Conservation (phyloP, 1,284 basidiomycete genomes). For the Fomes fomentarius region DNA sequence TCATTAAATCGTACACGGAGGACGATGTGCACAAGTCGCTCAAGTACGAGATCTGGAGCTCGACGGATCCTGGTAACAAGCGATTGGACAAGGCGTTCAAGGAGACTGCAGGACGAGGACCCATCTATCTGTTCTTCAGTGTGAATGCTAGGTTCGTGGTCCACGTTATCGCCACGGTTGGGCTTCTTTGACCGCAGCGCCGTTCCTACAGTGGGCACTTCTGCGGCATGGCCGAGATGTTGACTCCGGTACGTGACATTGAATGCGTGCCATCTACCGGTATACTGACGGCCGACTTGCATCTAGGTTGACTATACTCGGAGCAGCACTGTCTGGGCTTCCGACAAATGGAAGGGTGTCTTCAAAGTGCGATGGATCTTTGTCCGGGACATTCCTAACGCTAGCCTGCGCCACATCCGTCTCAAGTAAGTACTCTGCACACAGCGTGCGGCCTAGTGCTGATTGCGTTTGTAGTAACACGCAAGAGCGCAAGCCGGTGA, state of each 20-base stretch:
- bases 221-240: slow-evolving; percentile 96
- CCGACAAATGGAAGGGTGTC: slow-evolving; percentile 98
- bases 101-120: slow-evolving; percentile 82
- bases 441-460: neutral
- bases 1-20: slow-evolving; percentile 98
- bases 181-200: slow-evolving; percentile 10
- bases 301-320: slow-evolving; percentile 77
- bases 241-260: slow-evolving; percentile 65
- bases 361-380: slow-evolving; percentile 97
- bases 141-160: slow-evolving; percentile 82
- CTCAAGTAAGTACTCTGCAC: slow-evolving; percentile 59
- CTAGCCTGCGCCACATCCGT: slow-evolving; percentile 82
- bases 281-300: neutral
- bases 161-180: neutral
- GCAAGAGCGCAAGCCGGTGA: slow-evolving; percentile 94
- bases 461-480: slow-evolving; percentile 73
- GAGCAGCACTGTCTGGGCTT: slow-evolving; percentile 94
- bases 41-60: slow-evolving; percentile 97
- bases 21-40: slow-evolving; percentile 97
- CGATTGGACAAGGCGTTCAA: slow-evolving; percentile 94
- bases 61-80: slow-evolving; percentile 95
- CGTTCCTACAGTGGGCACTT: slow-evolving; percentile 77
- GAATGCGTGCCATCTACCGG: neutral
- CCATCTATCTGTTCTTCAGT: slow-evolving; percentile 96
- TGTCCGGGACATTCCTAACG: slow-evolving; percentile 92